Percentiles rank a stretch among this genome's conserved stretches.
Evolutionary conservation across 2,329 filamentous ascomycete species (phyloP).

Genomic region (Fusarium verrucosum): DNA sequence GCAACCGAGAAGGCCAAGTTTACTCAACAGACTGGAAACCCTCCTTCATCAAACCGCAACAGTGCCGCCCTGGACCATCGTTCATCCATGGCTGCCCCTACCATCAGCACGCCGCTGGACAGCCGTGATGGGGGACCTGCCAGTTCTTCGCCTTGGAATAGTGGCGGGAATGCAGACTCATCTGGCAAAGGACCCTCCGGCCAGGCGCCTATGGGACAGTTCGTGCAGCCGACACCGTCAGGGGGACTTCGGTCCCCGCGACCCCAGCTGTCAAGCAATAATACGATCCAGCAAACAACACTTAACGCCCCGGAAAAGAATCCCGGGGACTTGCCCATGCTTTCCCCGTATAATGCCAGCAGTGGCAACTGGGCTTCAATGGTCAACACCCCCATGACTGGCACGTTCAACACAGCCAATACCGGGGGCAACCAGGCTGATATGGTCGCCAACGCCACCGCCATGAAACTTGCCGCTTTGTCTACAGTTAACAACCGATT

Average conservation of each 20-base stretch:
- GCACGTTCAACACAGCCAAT: constrained; percentile 74
- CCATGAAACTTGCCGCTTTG: constrained; percentile 96
- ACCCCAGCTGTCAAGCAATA: constrained; percentile 71
- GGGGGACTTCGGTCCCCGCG: constrained; percentile 82
- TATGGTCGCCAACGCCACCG: constrained; percentile 98
- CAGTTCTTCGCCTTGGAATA: constrained; percentile 78
- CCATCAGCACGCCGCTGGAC: constrained; percentile 69
- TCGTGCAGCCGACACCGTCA: constrained; percentile 81
- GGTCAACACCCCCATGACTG: constrained; percentile 95
- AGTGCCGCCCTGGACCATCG: constrained; percentile 83
- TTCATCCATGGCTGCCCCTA: constrained; percentile 76
- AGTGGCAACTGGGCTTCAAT: constrained; percentile 98
- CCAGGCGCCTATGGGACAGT: constrained; percentile 91
- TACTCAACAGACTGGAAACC: constrained; percentile 91
- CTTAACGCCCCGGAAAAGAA: constrained; percentile 75
- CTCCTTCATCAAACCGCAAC: constrained; percentile 91
- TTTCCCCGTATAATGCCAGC: constrained; percentile 83
- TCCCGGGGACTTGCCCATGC: constrained; percentile 76
- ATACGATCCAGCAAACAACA: constrained; percentile 84
- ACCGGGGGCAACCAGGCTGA: constrained; percentile 78
- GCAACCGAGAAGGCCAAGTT: constrained; percentile 98
- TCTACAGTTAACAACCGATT: constrained; percentile 99
- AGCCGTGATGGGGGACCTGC: constrained; percentile 42
- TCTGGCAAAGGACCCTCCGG: constrained; percentile 77
- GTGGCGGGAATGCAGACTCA: constrained; percentile 59